Base-by-base conservation (phyloP, 2,329 filamentous ascomycete species). In the Trichoderma sp. region DNA sequence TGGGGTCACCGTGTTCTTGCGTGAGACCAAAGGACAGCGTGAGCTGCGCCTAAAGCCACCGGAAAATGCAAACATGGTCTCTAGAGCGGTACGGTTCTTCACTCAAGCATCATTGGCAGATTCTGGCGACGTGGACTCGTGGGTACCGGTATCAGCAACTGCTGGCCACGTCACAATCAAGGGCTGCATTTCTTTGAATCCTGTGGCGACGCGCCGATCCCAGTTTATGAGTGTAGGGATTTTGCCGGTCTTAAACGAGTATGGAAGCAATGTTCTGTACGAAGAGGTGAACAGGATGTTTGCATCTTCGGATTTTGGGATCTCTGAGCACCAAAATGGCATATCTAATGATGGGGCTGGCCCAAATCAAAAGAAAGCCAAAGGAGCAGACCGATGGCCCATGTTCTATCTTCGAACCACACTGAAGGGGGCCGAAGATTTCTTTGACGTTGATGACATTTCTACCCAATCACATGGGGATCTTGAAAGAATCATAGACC, bases 171-270 rank as follows among this genome's bases (percentile, higher is more conserved):
- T 97, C 11, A 88, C 87, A 1, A 86, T 98, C 31, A 88, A 87
- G 76, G 95, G 94, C 2, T 91, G 91, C 45, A 91, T 98, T 18
- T 97, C 91, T 3, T 86, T 92, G 1, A 83, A 87, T 1, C 94
- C 95, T 0, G 89, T 90, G 21, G 92, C 95, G 1, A 93, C 90
- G 1, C 95, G 91, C 78, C 89, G 90, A 24, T 85, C 91, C 2
- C 96, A 98, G 79, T 97, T 98, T 81, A 89, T 98, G 27, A 94
- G 93, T 5, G 83, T 98, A 31, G 95, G 94, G 0, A 89, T 95
- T 8, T 85, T 88, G 9, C 94, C 95, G 0, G 79, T 97, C 2
- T 81, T 85, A 1, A 85, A 89, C 29, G 86, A 88, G 4, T 84
- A 85, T 65, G 89, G 88, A 0, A 87, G 90, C 3, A 93, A 93